phyloP scores from a whole-genome alignment of 2,329 filamentous ascomycete species.

The Penicillium verrucosum region DNA sequence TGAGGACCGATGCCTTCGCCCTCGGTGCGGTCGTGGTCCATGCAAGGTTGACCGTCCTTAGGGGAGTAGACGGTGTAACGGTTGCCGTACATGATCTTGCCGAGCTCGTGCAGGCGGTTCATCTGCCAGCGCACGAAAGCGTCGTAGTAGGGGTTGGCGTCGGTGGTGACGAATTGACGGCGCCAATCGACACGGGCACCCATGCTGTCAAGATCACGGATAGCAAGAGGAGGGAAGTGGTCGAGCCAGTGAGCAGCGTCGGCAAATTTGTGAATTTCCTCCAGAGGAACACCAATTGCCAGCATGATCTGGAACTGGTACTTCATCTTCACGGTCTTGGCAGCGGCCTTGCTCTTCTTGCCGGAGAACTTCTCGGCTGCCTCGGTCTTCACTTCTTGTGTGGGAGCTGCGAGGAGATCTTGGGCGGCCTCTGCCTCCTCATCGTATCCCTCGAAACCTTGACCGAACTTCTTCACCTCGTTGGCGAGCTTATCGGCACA shows the following conservation, averaged over 20 bases:
- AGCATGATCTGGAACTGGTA: constrained; percentile 97
- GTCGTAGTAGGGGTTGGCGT: constrained; percentile 96
- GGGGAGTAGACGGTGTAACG: constrained; percentile 90
- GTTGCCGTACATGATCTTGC: constrained; percentile 92
- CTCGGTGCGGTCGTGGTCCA: constrained; percentile 79
- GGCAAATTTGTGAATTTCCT: constrained; percentile 91
- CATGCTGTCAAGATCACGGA: constrained; percentile 74
- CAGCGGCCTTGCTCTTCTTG: constrained; percentile 87
- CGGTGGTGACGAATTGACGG: constrained; percentile 87
- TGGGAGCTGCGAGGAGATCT: constrained; percentile 56
- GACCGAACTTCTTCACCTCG: constrained; percentile 84
- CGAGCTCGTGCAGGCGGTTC: constrained; percentile 80
- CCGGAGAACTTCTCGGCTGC: constrained; percentile 78
- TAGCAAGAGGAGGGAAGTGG: constrained; percentile 79
- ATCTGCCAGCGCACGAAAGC: constrained; percentile 97
- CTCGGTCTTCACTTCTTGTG: constrained; percentile 70
- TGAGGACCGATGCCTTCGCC: constrained; percentile 82
- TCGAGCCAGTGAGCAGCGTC: constrained; percentile 90
- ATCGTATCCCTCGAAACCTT: constrained; percentile 76
- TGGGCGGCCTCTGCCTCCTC: constrained; percentile 57
- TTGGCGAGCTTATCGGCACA: constrained; percentile 91
- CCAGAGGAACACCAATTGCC: constrained; percentile 77
- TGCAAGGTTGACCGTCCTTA: constrained; percentile 82
- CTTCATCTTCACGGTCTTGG: constrained; percentile 89
- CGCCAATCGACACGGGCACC: constrained; percentile 91